phyloP scores from a whole-genome alignment of 345 rosid species.

The Citrus hindsii region DNA sequence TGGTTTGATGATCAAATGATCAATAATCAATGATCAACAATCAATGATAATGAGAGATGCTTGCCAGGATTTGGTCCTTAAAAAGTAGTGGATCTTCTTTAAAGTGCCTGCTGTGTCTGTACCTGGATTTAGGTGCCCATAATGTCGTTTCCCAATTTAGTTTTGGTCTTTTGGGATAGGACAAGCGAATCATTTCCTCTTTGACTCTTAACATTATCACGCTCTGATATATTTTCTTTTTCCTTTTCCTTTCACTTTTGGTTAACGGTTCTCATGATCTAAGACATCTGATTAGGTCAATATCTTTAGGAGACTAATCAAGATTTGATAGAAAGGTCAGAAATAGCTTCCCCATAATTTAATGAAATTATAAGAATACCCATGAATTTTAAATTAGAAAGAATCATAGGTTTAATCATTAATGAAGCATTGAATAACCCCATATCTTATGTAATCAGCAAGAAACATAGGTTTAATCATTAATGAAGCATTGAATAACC shows the following conservation, averaged over 20 bases:
- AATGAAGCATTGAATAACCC: neutral
- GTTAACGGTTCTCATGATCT: neutral
- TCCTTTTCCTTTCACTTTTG: neutral
- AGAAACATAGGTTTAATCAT: neutral
- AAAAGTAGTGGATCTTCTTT: slow-evolving; percentile 13
- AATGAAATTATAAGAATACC: neutral
- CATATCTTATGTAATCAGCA: neutral
- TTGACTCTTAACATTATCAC: slow-evolving; percentile 1
- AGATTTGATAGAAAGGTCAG: neutral
- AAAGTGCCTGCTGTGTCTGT: slow-evolving; percentile 5
- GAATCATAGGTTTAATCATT: neutral
- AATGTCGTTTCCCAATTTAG: slow-evolving; percentile 2
- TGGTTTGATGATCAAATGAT: neutral
- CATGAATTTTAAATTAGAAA: neutral
- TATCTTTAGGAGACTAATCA: neutral
- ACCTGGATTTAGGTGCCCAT: slow-evolving; percentile 9
- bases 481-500: neutral
- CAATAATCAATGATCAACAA: neutral
- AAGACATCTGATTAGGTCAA: neutral
- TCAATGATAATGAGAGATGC: neutral
- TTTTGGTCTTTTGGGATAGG: neutral
- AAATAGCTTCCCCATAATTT: neutral
- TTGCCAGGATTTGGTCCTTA: neutral
- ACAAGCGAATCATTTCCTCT: slow-evolving; percentile 1
- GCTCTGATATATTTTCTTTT: neutral